Evolutionary conservation across 352 stramenopile genomes (phyloP).

Genomic region (Pythium periplocum): DNA sequence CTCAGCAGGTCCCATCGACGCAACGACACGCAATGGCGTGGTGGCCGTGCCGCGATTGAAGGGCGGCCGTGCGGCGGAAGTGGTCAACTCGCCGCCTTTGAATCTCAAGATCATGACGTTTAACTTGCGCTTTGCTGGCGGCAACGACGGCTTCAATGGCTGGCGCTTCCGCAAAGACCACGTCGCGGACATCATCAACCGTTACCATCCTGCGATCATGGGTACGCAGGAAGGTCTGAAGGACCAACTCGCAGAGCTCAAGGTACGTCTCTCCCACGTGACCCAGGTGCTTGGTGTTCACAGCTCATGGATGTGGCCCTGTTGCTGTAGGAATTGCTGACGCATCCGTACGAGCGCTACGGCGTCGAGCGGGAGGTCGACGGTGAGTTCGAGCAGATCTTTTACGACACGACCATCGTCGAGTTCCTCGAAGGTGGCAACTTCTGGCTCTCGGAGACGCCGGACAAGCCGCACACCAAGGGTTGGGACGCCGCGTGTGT

Average conservation of each 20-base stretch:
- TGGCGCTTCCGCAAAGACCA: constrained; percentile 71
- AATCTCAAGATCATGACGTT: constrained; percentile 82
- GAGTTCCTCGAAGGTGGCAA: constrained; percentile 52
- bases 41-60: constrained; percentile 32
- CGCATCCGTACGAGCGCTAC: constrained; percentile 65
- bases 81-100: constrained; percentile 28
- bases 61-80: constrained; percentile 16
- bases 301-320: background rate
- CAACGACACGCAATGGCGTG: constrained; percentile 23
- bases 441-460: constrained; percentile 76
- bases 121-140: constrained; percentile 69
- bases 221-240: constrained; percentile 73
- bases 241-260: constrained; percentile 54
- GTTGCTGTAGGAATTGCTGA: constrained; percentile 27
- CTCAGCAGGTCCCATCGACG: background rate
- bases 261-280: constrained; percentile 18
- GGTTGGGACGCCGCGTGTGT: constrained; percentile 68
- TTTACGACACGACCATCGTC: constrained; percentile 57
- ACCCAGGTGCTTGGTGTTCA: background rate
- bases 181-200: constrained; percentile 67
- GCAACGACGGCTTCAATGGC: constrained; percentile 54
- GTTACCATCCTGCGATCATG: constrained; percentile 67
- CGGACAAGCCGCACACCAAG: constrained; percentile 44
- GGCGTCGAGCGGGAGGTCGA: constrained; percentile 64
- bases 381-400: constrained; percentile 80